These are phyloP conservation scores for Phaeodactylum tricornutum DNA, from an alignment of 108 stramenopile species.

Conservation along the genomic window DNA sequence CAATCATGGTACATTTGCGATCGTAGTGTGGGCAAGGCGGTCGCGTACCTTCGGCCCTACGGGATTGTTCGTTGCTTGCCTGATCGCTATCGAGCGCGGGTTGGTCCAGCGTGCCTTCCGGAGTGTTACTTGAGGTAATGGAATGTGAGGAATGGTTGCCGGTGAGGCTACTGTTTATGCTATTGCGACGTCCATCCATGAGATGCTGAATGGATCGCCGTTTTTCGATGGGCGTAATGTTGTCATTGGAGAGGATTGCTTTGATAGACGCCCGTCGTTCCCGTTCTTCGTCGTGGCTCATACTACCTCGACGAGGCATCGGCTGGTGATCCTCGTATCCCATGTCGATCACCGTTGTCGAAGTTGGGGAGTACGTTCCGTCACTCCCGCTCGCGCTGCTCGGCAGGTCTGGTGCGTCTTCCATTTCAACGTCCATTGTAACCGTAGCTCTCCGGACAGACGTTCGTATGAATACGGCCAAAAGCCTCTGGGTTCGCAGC, in stretches of 20 bases:
- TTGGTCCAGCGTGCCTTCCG: background rate
- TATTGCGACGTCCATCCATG: conserved; percentile 77
- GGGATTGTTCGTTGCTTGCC: background rate
- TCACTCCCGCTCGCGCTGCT: too few species aligned
- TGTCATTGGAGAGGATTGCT: conserved; percentile 60
- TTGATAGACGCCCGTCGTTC: conserved; percentile 71
- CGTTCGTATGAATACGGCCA: too few species aligned
- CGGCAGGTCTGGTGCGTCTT: too few species aligned
- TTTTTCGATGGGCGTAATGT: conserved; percentile 45
- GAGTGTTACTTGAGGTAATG: background rate
- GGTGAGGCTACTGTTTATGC: conserved; percentile 11
- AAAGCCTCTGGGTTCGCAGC: too few species aligned
- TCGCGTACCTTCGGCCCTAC: conserved; percentile 15
- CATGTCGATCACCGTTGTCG: conserved; percentile 2
- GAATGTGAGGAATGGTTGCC: background rate
- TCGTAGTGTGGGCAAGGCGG: conserved; percentile 75
- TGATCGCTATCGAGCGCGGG: background rate
- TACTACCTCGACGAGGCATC: conserved; percentile 15
- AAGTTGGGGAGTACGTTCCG: too few species aligned
- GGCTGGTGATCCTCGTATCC: conserved; percentile 1
- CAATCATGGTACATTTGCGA: conserved; percentile 68
- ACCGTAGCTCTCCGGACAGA: too few species aligned
- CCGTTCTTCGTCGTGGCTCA: conserved; percentile 38
- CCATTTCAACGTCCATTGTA: too few species aligned
- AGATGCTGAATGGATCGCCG: conserved; percentile 66